phyloP scores from a whole-genome alignment of 495 filamentous ascomycete genomes.

The Penicillium bovifimosum region DNA sequence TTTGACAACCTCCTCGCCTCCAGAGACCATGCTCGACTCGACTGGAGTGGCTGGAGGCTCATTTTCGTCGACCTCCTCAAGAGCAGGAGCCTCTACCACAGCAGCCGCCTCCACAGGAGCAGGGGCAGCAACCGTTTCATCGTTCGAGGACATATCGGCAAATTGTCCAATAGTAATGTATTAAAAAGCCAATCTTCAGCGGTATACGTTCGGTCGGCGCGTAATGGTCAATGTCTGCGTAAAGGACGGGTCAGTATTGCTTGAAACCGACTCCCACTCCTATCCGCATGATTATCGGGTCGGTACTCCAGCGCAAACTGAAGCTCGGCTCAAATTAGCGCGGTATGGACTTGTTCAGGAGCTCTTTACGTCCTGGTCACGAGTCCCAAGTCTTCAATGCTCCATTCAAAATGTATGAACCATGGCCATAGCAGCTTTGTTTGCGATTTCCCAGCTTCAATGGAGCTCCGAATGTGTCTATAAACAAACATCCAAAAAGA shows the following conservation, averaged over 20 bases:
- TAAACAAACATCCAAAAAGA: slow-evolving; percentile 9
- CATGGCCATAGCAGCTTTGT: background rate
- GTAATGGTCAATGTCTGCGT: background rate
- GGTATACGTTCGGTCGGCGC: background rate
- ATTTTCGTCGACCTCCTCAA: slow-evolving; percentile 21
- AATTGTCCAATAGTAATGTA: slow-evolving; percentile 8
- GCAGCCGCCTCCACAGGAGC: background rate
- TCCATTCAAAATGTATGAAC: background rate
- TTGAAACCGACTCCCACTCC: background rate
- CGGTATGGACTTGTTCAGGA: background rate
- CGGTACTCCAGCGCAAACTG: background rate
- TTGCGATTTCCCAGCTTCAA: background rate
- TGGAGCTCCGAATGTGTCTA: slow-evolving; percentile 7
- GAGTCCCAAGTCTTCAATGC: background rate
- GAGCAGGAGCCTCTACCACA: slow-evolving; percentile 2
- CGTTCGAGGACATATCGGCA: slow-evolving; percentile 34
- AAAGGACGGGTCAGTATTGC: background rate
- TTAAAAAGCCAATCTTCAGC: background rate
- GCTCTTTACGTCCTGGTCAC: background rate
- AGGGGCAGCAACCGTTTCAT: slow-evolving; percentile 28
- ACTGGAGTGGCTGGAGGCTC: slow-evolving; percentile 39
- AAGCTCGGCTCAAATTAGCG: background rate
- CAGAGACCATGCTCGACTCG: slow-evolving; percentile 35
- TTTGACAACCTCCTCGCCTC: slow-evolving; percentile 32
- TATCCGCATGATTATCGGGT: background rate